Conservation (phyloP, 2,329 filamentous ascomycete genomes). For the Xylaria sp. region DNA sequence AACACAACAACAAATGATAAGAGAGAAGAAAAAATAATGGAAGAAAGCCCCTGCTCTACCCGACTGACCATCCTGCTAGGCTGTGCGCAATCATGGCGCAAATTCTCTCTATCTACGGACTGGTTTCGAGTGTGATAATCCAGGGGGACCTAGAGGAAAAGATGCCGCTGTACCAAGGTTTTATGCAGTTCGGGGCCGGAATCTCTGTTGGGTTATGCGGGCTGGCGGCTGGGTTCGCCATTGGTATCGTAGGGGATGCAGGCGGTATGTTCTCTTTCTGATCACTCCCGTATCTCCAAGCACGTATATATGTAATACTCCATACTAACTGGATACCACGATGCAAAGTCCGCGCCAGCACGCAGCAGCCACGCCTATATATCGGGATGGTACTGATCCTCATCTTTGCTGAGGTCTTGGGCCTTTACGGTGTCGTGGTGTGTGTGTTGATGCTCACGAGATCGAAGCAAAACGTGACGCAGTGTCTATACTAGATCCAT, state of each 20-base stretch:
- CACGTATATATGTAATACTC: too few species aligned
- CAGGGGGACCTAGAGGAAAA: constrained; percentile 47
- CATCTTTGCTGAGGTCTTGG: constrained; percentile 54
- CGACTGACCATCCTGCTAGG: constrained; percentile 11
- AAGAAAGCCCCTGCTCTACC: neutral
- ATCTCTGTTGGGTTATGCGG: constrained; percentile 52
- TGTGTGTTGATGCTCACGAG: constrained; percentile 55
- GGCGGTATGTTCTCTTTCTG: constrained; percentile 44
- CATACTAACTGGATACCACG: neutral
- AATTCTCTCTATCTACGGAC: constrained; percentile 55
- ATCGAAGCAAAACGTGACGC: constrained; percentile 46
- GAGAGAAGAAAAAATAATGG: neutral
- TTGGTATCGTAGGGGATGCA: constrained; percentile 53
- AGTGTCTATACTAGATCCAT: constrained; percentile 44
- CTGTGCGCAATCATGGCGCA: constrained; percentile 55
- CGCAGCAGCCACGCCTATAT: constrained; percentile 54
- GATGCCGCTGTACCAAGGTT: constrained; percentile 50
- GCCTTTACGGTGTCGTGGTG: constrained; percentile 45
- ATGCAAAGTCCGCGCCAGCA: constrained; percentile 49
- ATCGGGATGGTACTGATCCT: constrained; percentile 55
- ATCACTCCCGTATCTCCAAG: too few species aligned
- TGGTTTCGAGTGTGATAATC: constrained; percentile 53
- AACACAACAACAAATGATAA: neutral
- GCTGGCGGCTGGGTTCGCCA: constrained; percentile 53
- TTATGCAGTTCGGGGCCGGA: constrained; percentile 52